Evolutionary conservation across 2,329 filamentous ascomycete species (phyloP).

Genomic region (Colletotrichum sp.): DNA sequence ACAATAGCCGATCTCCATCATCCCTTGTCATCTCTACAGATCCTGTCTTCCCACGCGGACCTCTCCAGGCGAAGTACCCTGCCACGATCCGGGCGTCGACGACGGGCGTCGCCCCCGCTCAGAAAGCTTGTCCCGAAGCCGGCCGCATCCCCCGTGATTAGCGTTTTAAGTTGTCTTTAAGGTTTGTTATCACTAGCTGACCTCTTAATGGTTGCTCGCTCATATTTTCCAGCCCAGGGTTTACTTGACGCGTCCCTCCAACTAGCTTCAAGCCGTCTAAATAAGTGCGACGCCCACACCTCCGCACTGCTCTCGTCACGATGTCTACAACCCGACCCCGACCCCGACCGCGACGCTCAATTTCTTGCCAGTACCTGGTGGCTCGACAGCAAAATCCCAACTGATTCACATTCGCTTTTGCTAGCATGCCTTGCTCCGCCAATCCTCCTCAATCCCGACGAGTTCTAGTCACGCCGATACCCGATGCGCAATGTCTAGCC

Average conservation of each 20-base stretch:
- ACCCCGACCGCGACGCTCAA: background rate
- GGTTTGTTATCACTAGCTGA: background rate
- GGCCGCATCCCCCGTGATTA: background rate
- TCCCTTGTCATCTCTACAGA: background rate
- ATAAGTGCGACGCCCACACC: background rate
- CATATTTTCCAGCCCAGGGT: background rate
- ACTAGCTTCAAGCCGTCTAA: background rate
- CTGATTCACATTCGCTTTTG: background rate
- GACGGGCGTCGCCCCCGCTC: background rate
- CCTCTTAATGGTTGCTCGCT: background rate
- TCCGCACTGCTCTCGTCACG: accelerated
- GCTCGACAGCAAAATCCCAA: background rate
- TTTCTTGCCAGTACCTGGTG: background rate
- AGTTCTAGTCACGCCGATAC: background rate
- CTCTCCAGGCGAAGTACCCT: background rate
- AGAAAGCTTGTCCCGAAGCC: background rate
- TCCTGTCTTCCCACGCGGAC: background rate
- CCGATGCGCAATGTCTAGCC: constrained; percentile 7
- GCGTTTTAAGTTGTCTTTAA: background rate
- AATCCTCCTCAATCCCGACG: background rate
- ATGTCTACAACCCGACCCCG: too few species aligned
- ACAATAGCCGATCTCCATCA: background rate
- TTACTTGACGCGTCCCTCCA: accelerated
- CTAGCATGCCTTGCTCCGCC: background rate
- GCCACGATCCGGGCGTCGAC: background rate